These are phyloP conservation scores for Grigorovia yakushimaensis DNA, from an alignment of 805 yeast species.

Conservation along the genomic window DNA sequence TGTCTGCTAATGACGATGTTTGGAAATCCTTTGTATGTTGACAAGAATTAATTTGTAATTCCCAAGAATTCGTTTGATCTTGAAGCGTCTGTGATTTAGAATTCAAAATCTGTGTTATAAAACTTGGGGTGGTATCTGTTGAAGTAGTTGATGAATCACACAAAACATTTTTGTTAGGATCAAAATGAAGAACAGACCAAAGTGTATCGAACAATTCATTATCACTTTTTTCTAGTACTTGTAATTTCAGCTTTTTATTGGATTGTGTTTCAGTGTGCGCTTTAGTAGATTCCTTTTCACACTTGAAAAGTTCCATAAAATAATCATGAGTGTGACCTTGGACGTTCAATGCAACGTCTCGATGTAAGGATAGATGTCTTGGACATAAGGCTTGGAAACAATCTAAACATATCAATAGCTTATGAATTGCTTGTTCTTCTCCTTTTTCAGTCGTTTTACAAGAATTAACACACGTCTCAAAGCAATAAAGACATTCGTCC, in stretches of 20 bases:
- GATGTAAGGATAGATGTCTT: constrained; percentile 52
- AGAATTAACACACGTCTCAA: constrained; percentile 49
- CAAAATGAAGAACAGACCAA: constrained; percentile 15
- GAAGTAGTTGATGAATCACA: background rate
- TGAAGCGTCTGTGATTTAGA: constrained; percentile 22
- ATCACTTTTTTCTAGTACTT: constrained; percentile 23
- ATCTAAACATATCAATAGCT: constrained; percentile 59
- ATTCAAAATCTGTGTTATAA: constrained; percentile 17
- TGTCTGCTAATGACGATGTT: background rate
- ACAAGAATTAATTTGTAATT: constrained; percentile 75
- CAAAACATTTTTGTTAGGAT: background rate
- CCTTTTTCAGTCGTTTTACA: constrained; percentile 18
- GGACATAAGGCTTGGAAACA: constrained; percentile 67
- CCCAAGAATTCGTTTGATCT: constrained; percentile 83
- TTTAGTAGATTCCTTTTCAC: constrained; percentile 33
- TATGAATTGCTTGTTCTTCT: constrained; percentile 6
- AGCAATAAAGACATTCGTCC: constrained; percentile 87
- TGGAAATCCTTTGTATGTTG: constrained; percentile 53
- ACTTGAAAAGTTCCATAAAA: constrained; percentile 51
- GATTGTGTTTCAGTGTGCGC: constrained; percentile 16
- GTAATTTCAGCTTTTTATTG: constrained; percentile 26
- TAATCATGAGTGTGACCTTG: constrained; percentile 40
- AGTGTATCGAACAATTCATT: constrained; percentile 23
- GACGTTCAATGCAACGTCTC: constrained; percentile 19
- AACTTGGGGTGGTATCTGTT: constrained; percentile 1